Evolutionary conservation across 805 yeast genomes (phyloP).

Genomic region (Candida schatavii): DNA sequence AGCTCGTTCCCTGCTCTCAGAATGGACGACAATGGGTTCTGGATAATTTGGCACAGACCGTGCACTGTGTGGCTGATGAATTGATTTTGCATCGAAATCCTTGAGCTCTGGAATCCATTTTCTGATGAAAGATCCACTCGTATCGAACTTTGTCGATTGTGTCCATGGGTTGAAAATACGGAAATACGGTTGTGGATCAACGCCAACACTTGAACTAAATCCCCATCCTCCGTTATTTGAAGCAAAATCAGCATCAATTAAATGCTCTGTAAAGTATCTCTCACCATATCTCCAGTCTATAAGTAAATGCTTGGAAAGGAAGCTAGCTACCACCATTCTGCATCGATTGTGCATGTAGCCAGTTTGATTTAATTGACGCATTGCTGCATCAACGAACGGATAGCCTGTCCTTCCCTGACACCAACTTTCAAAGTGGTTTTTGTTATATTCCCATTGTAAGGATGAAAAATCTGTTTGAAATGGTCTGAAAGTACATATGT

Average conservation of each 20-base stretch:
- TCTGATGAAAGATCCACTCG: slow-evolving; percentile 43
- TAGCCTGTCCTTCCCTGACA: slow-evolving; percentile 52
- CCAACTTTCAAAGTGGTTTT: slow-evolving; percentile 46
- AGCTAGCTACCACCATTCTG: slow-evolving; percentile 54
- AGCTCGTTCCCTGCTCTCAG: slow-evolving; percentile 39
- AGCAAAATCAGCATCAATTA: slow-evolving; percentile 52
- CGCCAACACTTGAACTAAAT: slow-evolving; percentile 49
- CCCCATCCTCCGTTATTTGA: slow-evolving; percentile 62
- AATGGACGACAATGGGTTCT: slow-evolving; percentile 43
- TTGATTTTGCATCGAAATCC: slow-evolving; percentile 23
- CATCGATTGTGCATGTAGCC: slow-evolving; percentile 55
- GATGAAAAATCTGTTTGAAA: slow-evolving; percentile 42
- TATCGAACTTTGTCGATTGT: slow-evolving; percentile 50
- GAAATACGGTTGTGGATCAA: slow-evolving; percentile 57
- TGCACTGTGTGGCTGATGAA: slow-evolving; percentile 35
- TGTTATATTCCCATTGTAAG: slow-evolving; percentile 43
- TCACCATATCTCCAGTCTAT: slow-evolving; percentile 59
- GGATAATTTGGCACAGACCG: slow-evolving; percentile 30
- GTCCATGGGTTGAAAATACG: slow-evolving; percentile 51
- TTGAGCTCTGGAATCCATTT: slow-evolving; percentile 50
- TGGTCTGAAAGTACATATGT: slow-evolving; percentile 48
- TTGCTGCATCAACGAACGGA: slow-evolving; percentile 58
- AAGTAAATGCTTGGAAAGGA: slow-evolving; percentile 46
- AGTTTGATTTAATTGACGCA: slow-evolving; percentile 50
- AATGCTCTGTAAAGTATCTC: slow-evolving; percentile 44